Percentiles rank a stretch among this genome's conserved stretches.
Conservation (phyloP, 495 filamentous ascomycete genomes). For the Podospora pseudopauciseta region DNA sequence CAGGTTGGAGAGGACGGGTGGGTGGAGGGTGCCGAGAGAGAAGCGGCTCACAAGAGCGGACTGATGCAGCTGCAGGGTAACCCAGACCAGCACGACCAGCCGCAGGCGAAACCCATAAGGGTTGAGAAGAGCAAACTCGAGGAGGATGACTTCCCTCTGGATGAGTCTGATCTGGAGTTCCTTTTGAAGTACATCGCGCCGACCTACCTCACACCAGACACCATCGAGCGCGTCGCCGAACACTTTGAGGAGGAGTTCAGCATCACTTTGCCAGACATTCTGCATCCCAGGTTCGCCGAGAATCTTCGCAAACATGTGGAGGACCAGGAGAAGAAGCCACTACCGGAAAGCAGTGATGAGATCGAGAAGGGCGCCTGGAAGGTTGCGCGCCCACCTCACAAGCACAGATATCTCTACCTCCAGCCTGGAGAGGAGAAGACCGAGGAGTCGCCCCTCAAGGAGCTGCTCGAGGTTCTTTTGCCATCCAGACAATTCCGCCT, state of each 20-base stretch:
- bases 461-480: slow-evolving; percentile 72
- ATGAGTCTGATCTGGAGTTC: slow-evolving; percentile 76
- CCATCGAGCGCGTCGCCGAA: slow-evolving; percentile 73
- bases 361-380: slow-evolving; percentile 64
- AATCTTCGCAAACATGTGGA: slow-evolving; percentile 66
- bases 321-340: slow-evolving; percentile 52
- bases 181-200: slow-evolving; percentile 84
- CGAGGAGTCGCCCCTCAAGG: slow-evolving; percentile 59
- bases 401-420: slow-evolving; percentile 86
- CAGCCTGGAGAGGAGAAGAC: slow-evolving; percentile 38
- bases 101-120: slow-evolving; percentile 56
- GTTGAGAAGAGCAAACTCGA: slow-evolving; percentile 48
- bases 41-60: slow-evolving; percentile 80
- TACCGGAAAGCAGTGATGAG: slow-evolving; percentile 48
- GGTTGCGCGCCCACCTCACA: slow-evolving; percentile 85
- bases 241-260: slow-evolving; percentile 79
- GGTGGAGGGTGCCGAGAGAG: slow-evolving; percentile 81
- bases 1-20: slow-evolving; percentile 95
- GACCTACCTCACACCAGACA: slow-evolving; percentile 90
- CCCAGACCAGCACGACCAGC: slow-evolving; percentile 79
- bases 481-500: slow-evolving; percentile 84
- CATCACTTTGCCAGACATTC: slow-evolving; percentile 70
- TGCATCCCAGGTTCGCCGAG: slow-evolving; percentile 70
- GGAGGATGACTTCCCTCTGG: slow-evolving; percentile 49
- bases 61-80: slow-evolving; percentile 89